A percentile compares a stretch with the other conserved stretches of the same genome.
Conservation (phyloP, 2,329 filamentous ascomycete genomes). For the Truncatella angustata region DNA sequence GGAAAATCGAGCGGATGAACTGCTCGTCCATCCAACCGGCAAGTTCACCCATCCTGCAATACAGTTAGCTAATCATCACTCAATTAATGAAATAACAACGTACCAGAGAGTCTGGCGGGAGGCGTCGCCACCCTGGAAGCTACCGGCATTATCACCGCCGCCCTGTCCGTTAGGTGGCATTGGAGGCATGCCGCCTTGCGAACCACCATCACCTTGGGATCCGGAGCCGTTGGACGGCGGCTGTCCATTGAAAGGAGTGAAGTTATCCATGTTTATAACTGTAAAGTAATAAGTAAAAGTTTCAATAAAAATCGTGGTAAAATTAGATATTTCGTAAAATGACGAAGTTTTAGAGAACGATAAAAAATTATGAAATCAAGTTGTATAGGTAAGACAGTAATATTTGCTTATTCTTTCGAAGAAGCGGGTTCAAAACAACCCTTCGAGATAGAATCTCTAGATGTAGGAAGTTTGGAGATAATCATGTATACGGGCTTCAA, state of each 20-base stretch:
- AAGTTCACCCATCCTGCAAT: conserved; percentile 93
- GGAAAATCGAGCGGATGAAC: conserved; percentile 92
- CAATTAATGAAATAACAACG: neutral
- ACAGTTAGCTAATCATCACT: conserved; percentile 10
- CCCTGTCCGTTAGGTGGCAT: conserved; percentile 30
- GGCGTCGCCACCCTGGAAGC: conserved; percentile 38
- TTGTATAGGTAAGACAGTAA: no score
- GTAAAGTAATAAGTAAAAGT: neutral
- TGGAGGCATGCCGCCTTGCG: conserved; percentile 29
- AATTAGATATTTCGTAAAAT: no score
- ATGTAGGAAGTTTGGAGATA: no score
- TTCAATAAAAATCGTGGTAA: no score
- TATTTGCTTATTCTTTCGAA: no score
- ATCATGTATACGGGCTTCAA: no score
- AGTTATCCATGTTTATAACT: conserved; percentile 28
- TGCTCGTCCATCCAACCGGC: conserved; percentile 99
- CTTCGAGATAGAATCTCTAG: no score
- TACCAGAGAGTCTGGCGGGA: conserved; percentile 58
- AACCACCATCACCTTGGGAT: conserved; percentile 33
- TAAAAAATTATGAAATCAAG: no score
- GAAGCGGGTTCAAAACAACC: no score
- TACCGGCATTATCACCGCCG: conserved; percentile 29
- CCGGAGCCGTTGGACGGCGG: conserved; percentile 34
- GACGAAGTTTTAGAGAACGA: no score
- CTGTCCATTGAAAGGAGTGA: conserved; percentile 34